Evolutionary conservation across 2,329 filamentous ascomycete species (phyloP).

Genomic region (Fulvia fulva): DNA sequence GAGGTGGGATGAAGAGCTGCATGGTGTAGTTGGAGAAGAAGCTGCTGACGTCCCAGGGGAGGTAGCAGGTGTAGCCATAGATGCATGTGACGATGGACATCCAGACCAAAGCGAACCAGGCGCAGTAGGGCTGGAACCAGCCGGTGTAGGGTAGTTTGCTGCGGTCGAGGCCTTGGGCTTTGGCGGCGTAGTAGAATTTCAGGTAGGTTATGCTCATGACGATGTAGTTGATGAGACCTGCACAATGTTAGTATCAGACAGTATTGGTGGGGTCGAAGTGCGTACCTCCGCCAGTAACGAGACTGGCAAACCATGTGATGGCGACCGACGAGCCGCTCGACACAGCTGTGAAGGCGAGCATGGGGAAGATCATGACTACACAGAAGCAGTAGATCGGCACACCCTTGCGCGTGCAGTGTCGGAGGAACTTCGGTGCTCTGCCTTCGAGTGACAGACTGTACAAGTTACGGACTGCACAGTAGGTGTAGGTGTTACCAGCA

Average conservation of each 20-base stretch:
- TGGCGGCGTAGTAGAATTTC: constrained; percentile 53
- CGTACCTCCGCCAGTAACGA: constrained; percentile 54
- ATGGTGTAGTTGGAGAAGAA: constrained; percentile 50
- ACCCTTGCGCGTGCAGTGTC: constrained; percentile 57
- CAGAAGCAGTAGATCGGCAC: constrained; percentile 58
- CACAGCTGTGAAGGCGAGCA: constrained; percentile 35
- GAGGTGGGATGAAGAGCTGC: constrained; percentile 23
- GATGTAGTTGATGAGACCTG: constrained; percentile 58
- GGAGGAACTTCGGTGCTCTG: constrained; percentile 52
- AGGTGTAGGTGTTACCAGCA: constrained; percentile 54
- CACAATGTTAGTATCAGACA: neutral
- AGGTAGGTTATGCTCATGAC: constrained; percentile 58
- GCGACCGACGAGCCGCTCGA: constrained; percentile 29
- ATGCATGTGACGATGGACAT: constrained; percentile 40
- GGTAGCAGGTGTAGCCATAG: constrained; percentile 55
- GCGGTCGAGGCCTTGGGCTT: constrained; percentile 52
- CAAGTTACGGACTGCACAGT: constrained; percentile 51
- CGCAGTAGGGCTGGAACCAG: constrained; percentile 54
- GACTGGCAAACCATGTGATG: constrained; percentile 44
- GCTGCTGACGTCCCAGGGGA: constrained; percentile 43
- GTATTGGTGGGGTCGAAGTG: constrained; percentile 2
- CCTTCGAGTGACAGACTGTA: constrained; percentile 54
- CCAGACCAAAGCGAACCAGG: constrained; percentile 33
- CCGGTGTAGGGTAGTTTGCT: constrained; percentile 55
- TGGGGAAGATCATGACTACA: constrained; percentile 42